Evolutionary conservation across 23 red algal genomes (phyloP).

Genomic region (Gracilaria caudata): DNA sequence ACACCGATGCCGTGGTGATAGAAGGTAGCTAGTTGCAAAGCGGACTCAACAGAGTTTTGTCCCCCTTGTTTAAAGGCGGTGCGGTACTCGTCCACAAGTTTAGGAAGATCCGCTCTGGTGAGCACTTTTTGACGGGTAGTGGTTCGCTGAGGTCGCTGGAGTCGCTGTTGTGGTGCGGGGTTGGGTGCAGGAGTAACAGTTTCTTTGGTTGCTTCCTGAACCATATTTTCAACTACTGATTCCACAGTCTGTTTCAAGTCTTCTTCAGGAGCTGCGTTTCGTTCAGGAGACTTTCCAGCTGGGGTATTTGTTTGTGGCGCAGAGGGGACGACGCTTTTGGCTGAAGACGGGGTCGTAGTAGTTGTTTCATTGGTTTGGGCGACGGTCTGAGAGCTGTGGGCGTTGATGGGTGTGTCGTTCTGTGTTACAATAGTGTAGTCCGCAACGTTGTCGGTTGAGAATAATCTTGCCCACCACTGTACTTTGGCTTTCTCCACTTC

Average conservation of each 20-base stretch:
- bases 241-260: constrained; percentile 15
- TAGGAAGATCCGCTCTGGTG: constrained; percentile 28
- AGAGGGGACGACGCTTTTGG: background rate
- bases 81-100: constrained; percentile 44
- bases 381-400: background rate
- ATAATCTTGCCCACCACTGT: constrained; percentile 60
- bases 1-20: constrained; percentile 65
- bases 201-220: background rate
- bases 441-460: constrained; percentile 49
- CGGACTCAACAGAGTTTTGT: constrained; percentile 27
- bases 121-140: constrained; percentile 12
- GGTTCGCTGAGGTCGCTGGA: background rate
- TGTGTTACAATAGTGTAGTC: constrained; percentile 43
- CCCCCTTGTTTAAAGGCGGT: constrained; percentile 32
- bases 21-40: constrained; percentile 66
- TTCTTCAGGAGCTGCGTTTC: background rate
- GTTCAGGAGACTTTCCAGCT: background rate
- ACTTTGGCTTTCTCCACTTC: constrained; percentile 68
- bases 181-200: background rate
- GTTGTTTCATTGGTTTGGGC: background rate
- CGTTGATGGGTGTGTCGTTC: background rate
- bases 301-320: background rate
- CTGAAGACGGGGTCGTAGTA: background rate
- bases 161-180: background rate
- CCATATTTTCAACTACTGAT: constrained; percentile 25